A percentile compares a stretch with the other conserved stretches of the same genome.
Conservation (phyloP, 495 filamentous ascomycete genomes). For the Hamigera avellanea region DNA sequence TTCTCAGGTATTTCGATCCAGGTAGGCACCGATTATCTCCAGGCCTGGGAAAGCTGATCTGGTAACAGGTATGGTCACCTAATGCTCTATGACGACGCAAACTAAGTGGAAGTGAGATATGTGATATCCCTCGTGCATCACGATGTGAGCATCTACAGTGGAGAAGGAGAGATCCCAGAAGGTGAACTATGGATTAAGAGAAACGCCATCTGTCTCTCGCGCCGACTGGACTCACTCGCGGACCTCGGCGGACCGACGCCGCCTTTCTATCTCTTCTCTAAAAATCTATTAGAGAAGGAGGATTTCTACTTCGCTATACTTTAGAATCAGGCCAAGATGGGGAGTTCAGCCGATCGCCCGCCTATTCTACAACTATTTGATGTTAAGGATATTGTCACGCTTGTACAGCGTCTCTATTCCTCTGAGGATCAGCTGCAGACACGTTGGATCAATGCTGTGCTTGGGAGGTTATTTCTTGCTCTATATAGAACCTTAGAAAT, state of each 20-base stretch:
- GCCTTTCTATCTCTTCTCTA: slow-evolving; percentile 88
- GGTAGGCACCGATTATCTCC: neutral
- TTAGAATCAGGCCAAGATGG: slow-evolving; percentile 63
- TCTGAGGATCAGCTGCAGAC: slow-evolving; percentile 88
- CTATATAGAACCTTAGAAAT: slow-evolving; percentile 75
- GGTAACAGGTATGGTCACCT: slow-evolving; percentile 72
- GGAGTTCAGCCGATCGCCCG: slow-evolving; percentile 41
- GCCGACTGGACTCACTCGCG: slow-evolving; percentile 52
- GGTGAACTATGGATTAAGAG: slow-evolving; percentile 92
- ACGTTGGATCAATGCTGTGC: slow-evolving; percentile 85
- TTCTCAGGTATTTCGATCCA: slow-evolving; percentile 56
- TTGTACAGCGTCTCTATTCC: slow-evolving; percentile 83
- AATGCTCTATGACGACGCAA: slow-evolving; percentile 89
- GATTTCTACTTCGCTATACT: slow-evolving; percentile 95
- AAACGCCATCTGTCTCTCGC: slow-evolving; percentile 78
- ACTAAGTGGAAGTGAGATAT: slow-evolving; percentile 86
- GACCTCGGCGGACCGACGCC: slow-evolving; percentile 48
- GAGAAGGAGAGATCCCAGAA: slow-evolving; percentile 70
- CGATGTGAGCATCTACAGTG: slow-evolving; percentile 74
- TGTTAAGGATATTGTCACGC: slow-evolving; percentile 67
- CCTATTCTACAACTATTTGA: slow-evolving; percentile 73
- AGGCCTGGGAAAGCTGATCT: neutral
- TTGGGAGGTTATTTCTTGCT: slow-evolving; percentile 78
- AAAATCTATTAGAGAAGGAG: slow-evolving; percentile 90
- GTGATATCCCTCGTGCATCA: slow-evolving; percentile 88